Evolutionary conservation across 1,284 basidiomycete genomes (phyloP).

Genomic region (Boletellus dicymbophilus): DNA sequence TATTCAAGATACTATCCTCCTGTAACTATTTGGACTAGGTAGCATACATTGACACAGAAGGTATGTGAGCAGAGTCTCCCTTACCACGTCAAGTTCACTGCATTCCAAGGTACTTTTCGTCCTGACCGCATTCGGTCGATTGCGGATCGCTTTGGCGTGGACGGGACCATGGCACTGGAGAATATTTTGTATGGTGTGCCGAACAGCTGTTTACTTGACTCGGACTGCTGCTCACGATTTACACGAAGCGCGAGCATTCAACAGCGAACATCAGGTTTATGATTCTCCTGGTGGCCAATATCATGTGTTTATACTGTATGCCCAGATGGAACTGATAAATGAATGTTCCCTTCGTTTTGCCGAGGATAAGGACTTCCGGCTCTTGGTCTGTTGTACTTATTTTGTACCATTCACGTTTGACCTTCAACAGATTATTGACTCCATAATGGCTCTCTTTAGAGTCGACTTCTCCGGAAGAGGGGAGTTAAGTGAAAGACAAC

Average conservation of each 20-base stretch:
- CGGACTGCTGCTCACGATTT: background rate
- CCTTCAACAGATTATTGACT: constrained; percentile 76
- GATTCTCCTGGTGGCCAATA: background rate
- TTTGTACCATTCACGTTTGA: constrained; percentile 10
- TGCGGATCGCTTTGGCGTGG: constrained; percentile 89
- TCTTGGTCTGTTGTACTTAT: constrained; percentile 51
- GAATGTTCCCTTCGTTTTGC: constrained; percentile 82
- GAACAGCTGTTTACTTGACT: background rate
- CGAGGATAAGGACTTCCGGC: constrained; percentile 78
- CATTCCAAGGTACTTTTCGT: constrained; percentile 77
- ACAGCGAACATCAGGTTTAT: constrained; percentile 82
- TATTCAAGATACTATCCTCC: background rate
- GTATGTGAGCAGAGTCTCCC: constrained; percentile 32
- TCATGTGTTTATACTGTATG: constrained; percentile 7
- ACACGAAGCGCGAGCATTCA: constrained; percentile 74
- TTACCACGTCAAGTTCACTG: constrained; percentile 5
- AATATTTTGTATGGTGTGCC: constrained; percentile 78
- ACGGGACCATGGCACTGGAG: constrained; percentile 83
- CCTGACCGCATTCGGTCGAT: constrained; percentile 89
- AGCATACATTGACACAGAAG: constrained; percentile 93
- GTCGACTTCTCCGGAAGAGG: constrained; percentile 92
- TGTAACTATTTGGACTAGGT: constrained; percentile 49
- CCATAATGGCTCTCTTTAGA: constrained; percentile 94
- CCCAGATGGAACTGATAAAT: constrained; percentile 84
- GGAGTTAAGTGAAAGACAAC: constrained; percentile 90